Evolutionary conservation across 371 early-diverging fungal genomes (phyloP).

Genomic region (Mucor irregularis): DNA sequence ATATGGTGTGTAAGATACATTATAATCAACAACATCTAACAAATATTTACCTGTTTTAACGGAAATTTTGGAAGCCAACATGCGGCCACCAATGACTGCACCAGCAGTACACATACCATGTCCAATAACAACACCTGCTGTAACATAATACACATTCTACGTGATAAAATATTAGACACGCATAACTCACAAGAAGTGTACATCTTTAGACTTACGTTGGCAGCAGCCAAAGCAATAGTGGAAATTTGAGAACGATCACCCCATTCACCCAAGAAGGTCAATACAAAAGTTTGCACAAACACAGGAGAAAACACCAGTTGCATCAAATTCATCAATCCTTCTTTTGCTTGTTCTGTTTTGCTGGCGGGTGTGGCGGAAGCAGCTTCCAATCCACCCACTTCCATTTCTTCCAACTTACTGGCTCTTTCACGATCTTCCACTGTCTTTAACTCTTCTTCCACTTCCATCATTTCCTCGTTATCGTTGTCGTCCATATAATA

Average conservation of each 20-base stretch:
- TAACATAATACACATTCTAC: conserved; percentile 81
- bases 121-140: conserved; percentile 84
- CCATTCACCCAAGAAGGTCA: conserved; percentile 98
- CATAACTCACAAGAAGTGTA: neutral
- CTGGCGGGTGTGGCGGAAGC: neutral
- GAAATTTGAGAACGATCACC: conserved; percentile 94
- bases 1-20: neutral
- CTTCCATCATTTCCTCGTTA: conserved; percentile 87
- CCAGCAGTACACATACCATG: conserved; percentile 89
- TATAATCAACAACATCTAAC: neutral
- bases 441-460: conserved; percentile 82
- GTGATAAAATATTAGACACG: conserved; percentile 28
- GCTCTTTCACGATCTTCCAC: conserved; percentile 66
- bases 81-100: conserved; percentile 93
- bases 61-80: conserved; percentile 89
- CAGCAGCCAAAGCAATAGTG: conserved; percentile 94
- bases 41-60: conserved; percentile 77
- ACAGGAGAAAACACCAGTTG: conserved; percentile 84
- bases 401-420: conserved; percentile 57
- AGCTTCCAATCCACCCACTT: conserved; percentile 26
- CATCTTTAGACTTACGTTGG: conserved; percentile 60
- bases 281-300: conserved; percentile 91
- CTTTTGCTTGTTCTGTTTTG: conserved; percentile 31
- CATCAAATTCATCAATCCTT: conserved; percentile 62
- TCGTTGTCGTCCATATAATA: conserved; percentile 84